Base-by-base conservation (phyloP, 345 rosid genomes). In the Hevea brasiliensis region DNA sequence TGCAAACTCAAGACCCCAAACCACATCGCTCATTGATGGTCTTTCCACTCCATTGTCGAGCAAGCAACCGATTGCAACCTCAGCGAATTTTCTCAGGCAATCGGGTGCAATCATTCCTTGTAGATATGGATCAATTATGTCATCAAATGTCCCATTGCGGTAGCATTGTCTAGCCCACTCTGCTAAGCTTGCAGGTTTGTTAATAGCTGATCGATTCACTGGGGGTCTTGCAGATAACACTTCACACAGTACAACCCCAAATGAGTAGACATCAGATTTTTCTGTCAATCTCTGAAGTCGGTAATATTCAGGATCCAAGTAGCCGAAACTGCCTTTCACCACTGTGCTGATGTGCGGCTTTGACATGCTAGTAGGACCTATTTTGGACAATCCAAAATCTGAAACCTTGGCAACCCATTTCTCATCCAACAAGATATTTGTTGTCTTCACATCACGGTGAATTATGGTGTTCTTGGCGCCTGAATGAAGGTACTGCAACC, bases 271-370 rank as follows among this genome's bases (percentile, higher is more conserved):
- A 64, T 78, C 83, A 4, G 82, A 84, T 61, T 81, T 81, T 40
- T 71, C 82, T 0, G 86, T 84, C 51, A 81, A 37, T 61, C 68
- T 68, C 48, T 74, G 72, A 35, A 56, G 67, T 48, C 79, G 64
- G 79, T 47, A 73, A 70, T 81, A 84, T 66, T 84, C 84, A 4
- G 83, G 84, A 48, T 84, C 87, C 62, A 84, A 41, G 63, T 84
- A 78, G 9, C 82, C 87, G 20, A 84, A 73, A 29, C 76, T 81
- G 12, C 87, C 87, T 45, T 84, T 81, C 60, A 84, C 86, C 8
- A 50, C 73, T 0, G 84, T 81, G 66, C 82, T 84, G 15, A 84
- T 79, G 26, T 84, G 84, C 0, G 77, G 61, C 21, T 79, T 75
- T 35, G 61, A 37, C 4, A 74, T 67, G 10, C 65, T 51, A 65